Conservation (phyloP, 306 rosid species). For the Urtica urens region DNA sequence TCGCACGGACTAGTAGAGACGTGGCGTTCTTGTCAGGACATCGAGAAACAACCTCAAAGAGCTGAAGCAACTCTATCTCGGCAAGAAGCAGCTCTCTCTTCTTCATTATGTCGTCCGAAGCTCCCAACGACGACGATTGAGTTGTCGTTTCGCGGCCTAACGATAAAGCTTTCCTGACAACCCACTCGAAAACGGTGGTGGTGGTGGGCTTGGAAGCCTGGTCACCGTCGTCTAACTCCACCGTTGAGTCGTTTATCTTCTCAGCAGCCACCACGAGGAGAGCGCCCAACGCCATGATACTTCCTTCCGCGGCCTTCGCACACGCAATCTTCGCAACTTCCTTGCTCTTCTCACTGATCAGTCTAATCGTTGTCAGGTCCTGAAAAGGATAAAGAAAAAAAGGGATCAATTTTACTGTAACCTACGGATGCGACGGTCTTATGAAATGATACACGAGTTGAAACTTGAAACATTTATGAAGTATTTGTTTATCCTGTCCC, state of each 20-base stretch:
- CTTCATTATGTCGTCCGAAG: constrained; percentile 5
- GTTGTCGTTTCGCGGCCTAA: constrained; percentile 5
- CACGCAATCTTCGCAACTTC: constrained; percentile 26
- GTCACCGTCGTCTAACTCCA: constrained; percentile 16
- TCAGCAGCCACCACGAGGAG: constrained; percentile 22
- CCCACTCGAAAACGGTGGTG: constrained; percentile 25
- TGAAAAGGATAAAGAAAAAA: neutral
- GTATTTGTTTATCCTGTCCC: neutral
- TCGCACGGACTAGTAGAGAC: constrained; percentile 23
- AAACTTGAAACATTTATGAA: neutral
- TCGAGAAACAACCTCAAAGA: constrained; percentile 22
- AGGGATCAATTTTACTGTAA: neutral
- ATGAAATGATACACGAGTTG: neutral
- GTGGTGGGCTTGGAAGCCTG: constrained; percentile 19
- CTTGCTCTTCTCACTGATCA: constrained; percentile 29
- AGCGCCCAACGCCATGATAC: constrained; percentile 21
- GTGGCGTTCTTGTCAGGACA: constrained; percentile 21
- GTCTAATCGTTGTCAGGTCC: constrained; percentile 27
- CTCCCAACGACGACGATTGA: neutral
- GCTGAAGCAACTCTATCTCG: constrained; percentile 31
- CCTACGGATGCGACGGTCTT: neutral
- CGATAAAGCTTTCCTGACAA: constrained; percentile 24
- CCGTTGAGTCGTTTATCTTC: constrained; percentile 13
- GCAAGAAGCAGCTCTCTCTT: constrained; percentile 25
- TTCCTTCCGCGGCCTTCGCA: constrained; percentile 22